Evolutionary conservation across 257 asterid genomes (phyloP).

Genomic region (Jacaranda copaia): DNA sequence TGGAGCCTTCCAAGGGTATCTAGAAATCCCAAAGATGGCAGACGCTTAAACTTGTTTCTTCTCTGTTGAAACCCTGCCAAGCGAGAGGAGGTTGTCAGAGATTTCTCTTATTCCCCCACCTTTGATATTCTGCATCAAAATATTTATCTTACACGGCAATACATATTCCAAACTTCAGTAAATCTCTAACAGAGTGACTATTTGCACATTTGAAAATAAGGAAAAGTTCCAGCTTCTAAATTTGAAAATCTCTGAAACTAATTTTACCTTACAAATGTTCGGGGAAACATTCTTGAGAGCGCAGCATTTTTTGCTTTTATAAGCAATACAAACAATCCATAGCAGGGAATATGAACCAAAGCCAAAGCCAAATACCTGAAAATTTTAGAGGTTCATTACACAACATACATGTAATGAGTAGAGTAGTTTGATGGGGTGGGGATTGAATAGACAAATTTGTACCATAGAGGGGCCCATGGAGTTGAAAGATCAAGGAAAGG

Average conservation of each 20-base stretch:
- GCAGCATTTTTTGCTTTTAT: constrained; percentile 56
- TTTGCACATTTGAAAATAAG: not conserved
- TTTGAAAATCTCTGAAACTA: constrained; percentile 26
- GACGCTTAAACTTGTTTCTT: constrained; percentile 46
- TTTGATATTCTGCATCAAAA: not conserved
- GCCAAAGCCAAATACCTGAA: constrained; percentile 79
- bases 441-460: constrained; percentile 5
- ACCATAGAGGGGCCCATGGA: constrained; percentile 89
- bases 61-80: constrained; percentile 52
- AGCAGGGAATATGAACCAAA: constrained; percentile 78
- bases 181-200: not conserved
- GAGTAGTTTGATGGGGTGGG: not conserved
- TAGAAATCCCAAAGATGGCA: not conserved
- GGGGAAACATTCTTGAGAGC: constrained; percentile 61
- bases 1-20: not conserved
- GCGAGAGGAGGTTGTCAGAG: constrained; percentile 23
- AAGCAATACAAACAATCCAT: constrained; percentile 65
- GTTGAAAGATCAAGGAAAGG: constrained; percentile 89
- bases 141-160: not conserved
- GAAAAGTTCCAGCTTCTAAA: not conserved
- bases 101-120: not conserved
- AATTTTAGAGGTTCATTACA: not conserved
- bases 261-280: constrained; percentile 60
- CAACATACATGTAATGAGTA: not conserved
- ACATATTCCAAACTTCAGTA: not conserved